Percentiles rank a stretch among this genome's conserved stretches.
These are phyloP conservation scores for Coemansia sp. DNA, from an alignment of 192 early-diverging fungal genomes.

Conservation along the genomic window DNA sequence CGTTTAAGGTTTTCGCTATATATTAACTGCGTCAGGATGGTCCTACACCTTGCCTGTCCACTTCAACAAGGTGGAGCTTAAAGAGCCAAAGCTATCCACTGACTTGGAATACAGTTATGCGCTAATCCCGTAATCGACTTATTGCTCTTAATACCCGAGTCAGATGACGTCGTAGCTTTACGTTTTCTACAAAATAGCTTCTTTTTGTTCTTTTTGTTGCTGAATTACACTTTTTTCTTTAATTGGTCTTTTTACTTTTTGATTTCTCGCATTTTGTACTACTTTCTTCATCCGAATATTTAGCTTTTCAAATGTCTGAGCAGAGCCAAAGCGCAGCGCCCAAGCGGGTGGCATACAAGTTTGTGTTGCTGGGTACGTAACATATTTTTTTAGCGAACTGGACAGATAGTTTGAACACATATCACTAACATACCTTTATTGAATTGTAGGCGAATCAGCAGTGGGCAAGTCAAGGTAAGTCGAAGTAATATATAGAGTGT, in stretches of 20 bases:
- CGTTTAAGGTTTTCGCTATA: too few relatives aligned
- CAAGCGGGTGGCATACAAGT: constrained; percentile 83
- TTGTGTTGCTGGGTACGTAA: constrained; percentile 83
- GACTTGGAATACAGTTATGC: too few relatives aligned
- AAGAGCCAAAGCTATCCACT: too few relatives aligned
- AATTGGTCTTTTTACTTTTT: constrained; percentile 7
- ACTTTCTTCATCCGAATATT: neutral
- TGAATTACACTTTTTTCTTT: neutral
- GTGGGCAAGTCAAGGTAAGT: constrained; percentile 92
- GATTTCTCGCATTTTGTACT: constrained; percentile 6
- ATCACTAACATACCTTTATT: too few relatives aligned
- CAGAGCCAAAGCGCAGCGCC: constrained; percentile 5
- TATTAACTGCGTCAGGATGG: too few relatives aligned
- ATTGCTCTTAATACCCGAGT: neutral
- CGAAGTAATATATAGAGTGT: neutral
- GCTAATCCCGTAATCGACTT: too few relatives aligned
- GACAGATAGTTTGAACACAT: too few relatives aligned
- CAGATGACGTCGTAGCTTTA: constrained; percentile 3
- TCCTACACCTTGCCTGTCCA: too few relatives aligned
- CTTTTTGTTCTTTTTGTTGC: constrained; percentile 1
- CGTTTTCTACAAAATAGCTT: neutral
- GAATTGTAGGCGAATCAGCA: constrained; percentile 72
- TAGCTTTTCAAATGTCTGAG: constrained; percentile 1
- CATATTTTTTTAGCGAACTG: neutral
- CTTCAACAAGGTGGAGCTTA: too few relatives aligned